These are phyloP conservation scores for Amoeboaphelidium protococcarum DNA, from an alignment of 371 early-diverging fungal species.

Conservation along the genomic window DNA sequence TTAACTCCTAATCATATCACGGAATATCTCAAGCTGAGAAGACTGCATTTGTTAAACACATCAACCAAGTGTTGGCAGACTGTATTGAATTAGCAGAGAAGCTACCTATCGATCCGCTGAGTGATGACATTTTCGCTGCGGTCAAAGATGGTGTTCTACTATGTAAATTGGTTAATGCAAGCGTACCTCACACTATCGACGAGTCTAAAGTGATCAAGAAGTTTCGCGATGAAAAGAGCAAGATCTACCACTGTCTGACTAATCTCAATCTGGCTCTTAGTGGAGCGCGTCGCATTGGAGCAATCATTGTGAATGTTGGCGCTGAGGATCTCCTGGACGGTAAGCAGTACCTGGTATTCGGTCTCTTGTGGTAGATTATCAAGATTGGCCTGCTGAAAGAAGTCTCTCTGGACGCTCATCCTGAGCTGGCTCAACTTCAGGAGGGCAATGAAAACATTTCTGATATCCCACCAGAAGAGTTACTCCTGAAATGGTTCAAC, in stretches of 20 bases:
- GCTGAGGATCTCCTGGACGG: neutral
- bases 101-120: neutral
- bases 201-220: neutral
- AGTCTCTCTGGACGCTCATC: neutral
- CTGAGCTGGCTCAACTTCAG: neutral
- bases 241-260: neutral
- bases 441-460: too few species aligned
- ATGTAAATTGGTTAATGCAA: neutral
- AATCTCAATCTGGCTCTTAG: neutral
- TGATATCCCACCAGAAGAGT: neutral
- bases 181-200: neutral
- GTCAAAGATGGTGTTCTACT: neutral
- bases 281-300: neutral
- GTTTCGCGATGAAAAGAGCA: neutral
- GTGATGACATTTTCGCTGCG: neutral
- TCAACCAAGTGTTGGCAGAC: neutral
- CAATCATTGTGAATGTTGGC: neutral
- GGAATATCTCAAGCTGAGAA: too few species aligned
- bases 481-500: neutral
- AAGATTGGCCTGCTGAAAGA: neutral
- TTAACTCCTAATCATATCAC: too few species aligned
- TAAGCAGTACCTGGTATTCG: neutral
- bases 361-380: neutral
- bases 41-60: neutral
- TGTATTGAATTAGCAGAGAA: neutral